Conservation (phyloP, 1,284 basidiomycete species). For the Malassezia caprae region DNA sequence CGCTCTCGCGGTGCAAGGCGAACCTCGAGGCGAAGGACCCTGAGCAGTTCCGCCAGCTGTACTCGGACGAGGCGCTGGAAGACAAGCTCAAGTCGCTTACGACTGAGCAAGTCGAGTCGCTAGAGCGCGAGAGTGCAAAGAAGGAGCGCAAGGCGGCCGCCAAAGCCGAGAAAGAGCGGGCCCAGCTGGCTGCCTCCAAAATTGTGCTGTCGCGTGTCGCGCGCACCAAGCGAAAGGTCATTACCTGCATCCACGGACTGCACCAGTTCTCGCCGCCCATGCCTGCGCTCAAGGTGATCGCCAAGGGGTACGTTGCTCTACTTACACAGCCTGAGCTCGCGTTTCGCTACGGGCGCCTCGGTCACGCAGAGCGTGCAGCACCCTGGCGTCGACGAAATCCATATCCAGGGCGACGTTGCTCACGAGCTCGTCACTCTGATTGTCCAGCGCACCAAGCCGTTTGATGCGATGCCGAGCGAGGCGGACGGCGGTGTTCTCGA, state of each 20-base stretch:
- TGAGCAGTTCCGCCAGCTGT: slow-evolving; percentile 26
- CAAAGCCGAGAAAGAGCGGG: slow-evolving; percentile 39
- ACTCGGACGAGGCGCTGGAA: slow-evolving; percentile 38
- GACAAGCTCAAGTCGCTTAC: slow-evolving; percentile 36
- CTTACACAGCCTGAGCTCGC: slow-evolving; percentile 30
- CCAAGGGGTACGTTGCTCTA: slow-evolving; percentile 35
- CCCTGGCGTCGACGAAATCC: slow-evolving; percentile 43
- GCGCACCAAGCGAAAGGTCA: slow-evolving; percentile 45
- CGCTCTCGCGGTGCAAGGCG: slow-evolving; percentile 34
- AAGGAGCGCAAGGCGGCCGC: slow-evolving; percentile 45
- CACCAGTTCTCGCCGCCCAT: slow-evolving; percentile 44
- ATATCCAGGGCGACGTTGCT: slow-evolving; percentile 46
- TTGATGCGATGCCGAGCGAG: slow-evolving; percentile 38
- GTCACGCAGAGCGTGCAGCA: slow-evolving; percentile 41
- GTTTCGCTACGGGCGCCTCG: slow-evolving; percentile 45
- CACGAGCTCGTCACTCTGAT: slow-evolving; percentile 39
- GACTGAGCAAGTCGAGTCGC: slow-evolving; percentile 43
- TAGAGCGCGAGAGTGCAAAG: slow-evolving; percentile 41
- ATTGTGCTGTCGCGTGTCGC: slow-evolving; percentile 40
- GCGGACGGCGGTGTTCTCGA: slow-evolving; percentile 30
- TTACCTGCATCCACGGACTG: slow-evolving; percentile 37
- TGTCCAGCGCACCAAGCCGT: slow-evolving; percentile 34
- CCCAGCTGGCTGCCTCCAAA: slow-evolving; percentile 30
- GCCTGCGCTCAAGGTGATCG: slow-evolving; percentile 40
- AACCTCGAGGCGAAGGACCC: slow-evolving; percentile 36